Evolutionary conservation across 2,329 filamentous ascomycete genomes (phyloP).

Genomic region (Seiridium unicorne): DNA sequence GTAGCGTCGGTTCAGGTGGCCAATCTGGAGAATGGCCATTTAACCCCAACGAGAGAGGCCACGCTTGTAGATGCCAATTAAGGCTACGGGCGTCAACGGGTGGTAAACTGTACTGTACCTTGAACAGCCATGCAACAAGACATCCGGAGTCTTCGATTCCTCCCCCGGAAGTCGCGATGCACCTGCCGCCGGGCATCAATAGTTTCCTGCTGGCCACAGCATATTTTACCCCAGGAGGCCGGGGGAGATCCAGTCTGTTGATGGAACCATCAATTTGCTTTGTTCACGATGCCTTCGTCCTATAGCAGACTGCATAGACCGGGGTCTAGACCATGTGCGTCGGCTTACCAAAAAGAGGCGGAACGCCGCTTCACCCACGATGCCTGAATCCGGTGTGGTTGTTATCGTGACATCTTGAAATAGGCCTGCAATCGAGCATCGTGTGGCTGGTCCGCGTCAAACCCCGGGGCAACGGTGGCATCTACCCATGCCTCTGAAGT

Average conservation of each 20-base stretch:
- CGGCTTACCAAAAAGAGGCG: constrained; percentile 7
- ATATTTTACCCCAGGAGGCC: not conserved
- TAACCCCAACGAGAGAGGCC: not conserved
- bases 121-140: not conserved
- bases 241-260: not conserved
- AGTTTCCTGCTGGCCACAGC: not conserved
- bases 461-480: not conserved
- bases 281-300: constrained; percentile 3
- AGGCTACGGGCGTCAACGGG: no score
- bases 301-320: constrained; percentile 3
- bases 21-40: not conserved
- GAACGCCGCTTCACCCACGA: not conserved
- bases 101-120: no score
- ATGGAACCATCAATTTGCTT: not conserved
- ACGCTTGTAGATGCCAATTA: not conserved
- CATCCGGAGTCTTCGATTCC: not conserved
- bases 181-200: not conserved
- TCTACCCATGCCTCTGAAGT: no score
- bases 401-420: constrained; percentile 5
- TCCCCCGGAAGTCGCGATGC: not conserved
- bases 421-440: constrained; percentile 1
- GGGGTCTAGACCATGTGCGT: constrained; percentile 5
- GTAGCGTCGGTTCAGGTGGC: no score
- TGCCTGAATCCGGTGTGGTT: constrained; percentile 6
- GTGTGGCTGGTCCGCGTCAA: not conserved